These are phyloP conservation scores for Solanum pennellii DNA, from an alignment of 257 asterid genomes.

Conservation along the genomic window DNA sequence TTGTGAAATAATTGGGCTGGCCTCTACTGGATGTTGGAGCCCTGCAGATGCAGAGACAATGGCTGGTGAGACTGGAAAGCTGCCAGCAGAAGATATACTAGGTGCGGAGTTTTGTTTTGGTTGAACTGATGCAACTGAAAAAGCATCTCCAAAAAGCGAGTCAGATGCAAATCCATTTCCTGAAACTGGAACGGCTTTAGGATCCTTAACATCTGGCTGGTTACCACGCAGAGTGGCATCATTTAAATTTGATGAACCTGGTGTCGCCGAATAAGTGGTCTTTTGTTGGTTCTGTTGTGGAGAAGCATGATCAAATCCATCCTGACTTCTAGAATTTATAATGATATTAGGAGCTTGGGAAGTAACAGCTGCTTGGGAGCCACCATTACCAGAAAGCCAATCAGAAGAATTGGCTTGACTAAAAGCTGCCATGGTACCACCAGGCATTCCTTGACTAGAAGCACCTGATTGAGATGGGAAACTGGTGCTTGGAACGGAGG, in stretches of 20 bases:
- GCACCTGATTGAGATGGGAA: conserved; percentile 45
- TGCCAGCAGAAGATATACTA: conserved; percentile 25
- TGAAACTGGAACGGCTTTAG: conserved; percentile 29
- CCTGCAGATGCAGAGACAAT: conserved; percentile 24
- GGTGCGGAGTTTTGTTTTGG: conserved; percentile 28
- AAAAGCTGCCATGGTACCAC: conserved; percentile 21
- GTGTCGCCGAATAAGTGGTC: conserved; percentile 21
- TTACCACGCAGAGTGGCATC: conserved; percentile 19
- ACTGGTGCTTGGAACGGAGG: conserved; percentile 31
- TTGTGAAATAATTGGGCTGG: conserved; percentile 3
- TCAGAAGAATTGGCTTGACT: conserved; percentile 29
- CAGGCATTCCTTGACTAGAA: conserved; percentile 44
- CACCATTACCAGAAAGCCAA: conserved; percentile 38
- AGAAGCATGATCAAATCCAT: conserved; percentile 19
- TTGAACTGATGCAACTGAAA: conserved; percentile 42
- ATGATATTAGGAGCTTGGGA: conserved; percentile 45
- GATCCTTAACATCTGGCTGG: conserved; percentile 37
- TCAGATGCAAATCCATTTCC: conserved; percentile 63
- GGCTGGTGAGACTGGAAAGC: conserved; percentile 29
- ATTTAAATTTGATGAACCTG: conserved; percentile 36
- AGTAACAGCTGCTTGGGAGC: conserved; percentile 29
- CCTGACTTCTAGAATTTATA: conserved; percentile 33
- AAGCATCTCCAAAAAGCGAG: conserved; percentile 50
- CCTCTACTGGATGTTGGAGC: conserved; percentile 32
- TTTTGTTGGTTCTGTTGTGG: conserved; percentile 37